Evolutionary conservation across 257 asterid species (phyloP).

Genomic region (Scutellaria minor): DNA sequence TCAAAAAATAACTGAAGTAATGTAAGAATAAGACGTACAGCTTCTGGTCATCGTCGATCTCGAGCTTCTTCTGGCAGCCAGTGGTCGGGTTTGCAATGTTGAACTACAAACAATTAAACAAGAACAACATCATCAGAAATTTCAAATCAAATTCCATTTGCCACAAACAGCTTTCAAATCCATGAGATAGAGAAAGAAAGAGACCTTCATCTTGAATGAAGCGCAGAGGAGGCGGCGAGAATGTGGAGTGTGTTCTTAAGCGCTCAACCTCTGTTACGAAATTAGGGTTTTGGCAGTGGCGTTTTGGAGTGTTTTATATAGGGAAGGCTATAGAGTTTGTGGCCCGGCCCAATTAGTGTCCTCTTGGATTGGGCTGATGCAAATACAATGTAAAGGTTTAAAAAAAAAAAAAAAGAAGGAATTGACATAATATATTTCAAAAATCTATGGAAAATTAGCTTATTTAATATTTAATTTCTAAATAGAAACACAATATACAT

Average conservation of each 20-base stretch:
- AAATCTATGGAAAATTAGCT: too few relatives aligned
- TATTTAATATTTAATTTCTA: too few relatives aligned
- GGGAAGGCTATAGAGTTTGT: background rate
- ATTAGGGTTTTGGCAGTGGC: conserved; percentile 25
- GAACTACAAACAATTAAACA: conserved; percentile 41
- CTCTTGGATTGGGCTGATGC: background rate
- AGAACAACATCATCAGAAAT: background rate
- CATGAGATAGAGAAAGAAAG: background rate
- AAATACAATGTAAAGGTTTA: background rate
- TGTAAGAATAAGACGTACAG: conserved; percentile 41
- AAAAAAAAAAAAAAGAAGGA: background rate
- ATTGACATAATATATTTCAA: background rate
- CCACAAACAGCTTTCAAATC: background rate
- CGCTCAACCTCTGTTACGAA: conserved; percentile 29
- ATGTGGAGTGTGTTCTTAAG: background rate
- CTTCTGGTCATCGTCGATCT: conserved; percentile 59
- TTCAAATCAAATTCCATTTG: background rate
- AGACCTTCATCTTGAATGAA: conserved; percentile 47
- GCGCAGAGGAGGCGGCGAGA: conserved; percentile 30
- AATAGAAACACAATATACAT: too few relatives aligned
- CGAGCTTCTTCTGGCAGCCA: conserved; percentile 70
- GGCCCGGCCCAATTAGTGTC: conserved; percentile 22
- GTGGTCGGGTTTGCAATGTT: conserved; percentile 59
- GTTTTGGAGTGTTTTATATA: background rate
- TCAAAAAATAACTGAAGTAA: background rate